Base-by-base conservation (phyloP, 2,329 filamentous ascomycete species). In the Colletotrichum tanaceti region DNA sequence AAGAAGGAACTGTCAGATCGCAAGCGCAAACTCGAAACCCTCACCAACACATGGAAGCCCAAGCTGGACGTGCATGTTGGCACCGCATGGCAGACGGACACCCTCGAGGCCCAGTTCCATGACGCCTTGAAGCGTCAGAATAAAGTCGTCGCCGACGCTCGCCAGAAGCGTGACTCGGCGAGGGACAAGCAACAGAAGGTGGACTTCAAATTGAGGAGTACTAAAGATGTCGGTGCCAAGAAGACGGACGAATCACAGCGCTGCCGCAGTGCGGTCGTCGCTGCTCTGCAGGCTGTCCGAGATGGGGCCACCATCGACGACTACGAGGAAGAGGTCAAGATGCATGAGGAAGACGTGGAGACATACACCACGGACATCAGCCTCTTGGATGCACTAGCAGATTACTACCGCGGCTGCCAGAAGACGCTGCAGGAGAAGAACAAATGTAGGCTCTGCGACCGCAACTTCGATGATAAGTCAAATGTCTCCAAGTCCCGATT, bases 1-100 rank as follows among this genome's bases (percentile, higher is more conserved):
- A 94, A 91, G 74, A 94, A 94, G 73, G 92, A 97, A 75, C 79
- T 93, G 35, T 87, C 88, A 71, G 90, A 93, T 72, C 88, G 91
- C 63, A 88, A 92, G 77, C 87, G 88, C 41, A 92, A 91, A 70
- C 83, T 98, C 2, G 87, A 94, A 10, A 96, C 93, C 0, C 88
- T 98, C 81, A 88, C 84, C 70, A 89, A 84, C 55, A 93, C 93
- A 0, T 93, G 97, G 83, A 87, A 86, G 58, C 84, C 90, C 41
- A 91, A 91, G 72, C 84, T 99, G 24, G 84, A 87, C 14, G 81
- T 84, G 6, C 78, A 93, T 13, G 73, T 98, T 39, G 89, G 90
- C 32, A 71, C 77, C 7, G 83, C 85, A 0, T 98, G 94, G 94
- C 82, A 89, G 28, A 83, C 90, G 5, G 84, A 88, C 16, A 91